Evolutionary conservation across 345 rosid genomes (phyloP), one percentile per base, ranked within the genome.

Genomic region (Draba incana): DNA sequence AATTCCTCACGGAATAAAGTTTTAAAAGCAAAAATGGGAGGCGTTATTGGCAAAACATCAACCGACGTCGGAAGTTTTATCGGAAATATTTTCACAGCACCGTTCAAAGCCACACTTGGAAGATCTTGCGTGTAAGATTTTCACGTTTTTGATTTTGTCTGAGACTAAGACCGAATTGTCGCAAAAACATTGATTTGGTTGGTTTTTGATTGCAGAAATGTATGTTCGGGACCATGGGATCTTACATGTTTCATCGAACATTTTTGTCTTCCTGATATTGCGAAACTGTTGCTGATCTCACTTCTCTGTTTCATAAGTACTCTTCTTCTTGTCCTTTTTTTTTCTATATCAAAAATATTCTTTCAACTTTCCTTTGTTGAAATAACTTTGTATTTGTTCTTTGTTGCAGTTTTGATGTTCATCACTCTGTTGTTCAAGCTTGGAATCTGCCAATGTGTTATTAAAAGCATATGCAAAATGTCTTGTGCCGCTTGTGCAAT

Each of bases 221-320:
- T 85, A 52, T 92, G 96, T 71, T 33, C 83, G 6, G 90, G 96
- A 28, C 82, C 86, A 38, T 85, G 93, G 98, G 92, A 92, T 45
- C 43, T 83, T 23, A 14, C 78, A 13, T 88, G 96, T 78, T 92
- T 92, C 72, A 75, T 92, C 4, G 93, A 92, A 77, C 88, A 87
- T 70, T 71, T 89, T 9, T 87, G 98, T 50, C 62, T 89, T 68
- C 49, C 85, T 41, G 78, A 89, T 71, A 78, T 92, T 61, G 73
- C 81, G 20, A 92, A 85, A 66, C 67, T 92, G 27, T 27, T 85
- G 45, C 20, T 85, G 77, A 87, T 84, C 47, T 68, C 82, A 42
- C 78, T 69, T 63, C 92, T 89, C 62, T 84, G 85, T 69, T 85
- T 81, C 81, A 54, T 87, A 31, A 75, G 96, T 88, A 84, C 39